Percentiles rank a stretch among this genome's conserved stretches.
Conservation (phyloP, 2,329 filamentous ascomycete species). For the Botrytis byssoidea region DNA sequence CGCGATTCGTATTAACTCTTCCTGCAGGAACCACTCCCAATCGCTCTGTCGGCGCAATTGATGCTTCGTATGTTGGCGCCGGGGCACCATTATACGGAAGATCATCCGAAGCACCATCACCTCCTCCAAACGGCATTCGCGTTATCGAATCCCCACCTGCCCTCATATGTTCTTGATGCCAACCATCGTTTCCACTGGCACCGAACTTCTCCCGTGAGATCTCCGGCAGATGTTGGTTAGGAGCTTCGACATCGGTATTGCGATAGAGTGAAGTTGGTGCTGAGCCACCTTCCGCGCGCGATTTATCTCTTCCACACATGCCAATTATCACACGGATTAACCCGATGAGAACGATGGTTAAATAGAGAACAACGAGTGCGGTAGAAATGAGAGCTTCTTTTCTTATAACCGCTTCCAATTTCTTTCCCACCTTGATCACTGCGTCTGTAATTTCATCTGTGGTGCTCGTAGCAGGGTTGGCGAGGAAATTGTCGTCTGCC, state of each 20-base stretch:
- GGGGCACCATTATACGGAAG: not conserved
- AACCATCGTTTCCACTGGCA: not conserved
- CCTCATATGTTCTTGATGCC: slow-evolving; percentile 7
- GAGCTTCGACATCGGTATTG: not conserved
- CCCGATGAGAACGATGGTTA: slow-evolving; percentile 74
- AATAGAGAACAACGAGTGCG: slow-evolving; percentile 71
- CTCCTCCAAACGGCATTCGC: not conserved
- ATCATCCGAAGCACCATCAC: not conserved
- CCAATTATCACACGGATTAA: slow-evolving; percentile 63
- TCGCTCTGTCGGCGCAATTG: not conserved
- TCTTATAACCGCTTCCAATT: slow-evolving; percentile 65
- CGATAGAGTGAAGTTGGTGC: not conserved
- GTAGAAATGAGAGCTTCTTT: slow-evolving; percentile 79
- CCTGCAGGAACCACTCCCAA: not conserved
- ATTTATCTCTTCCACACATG: slow-evolving; percentile 59
- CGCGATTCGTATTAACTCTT: not conserved
- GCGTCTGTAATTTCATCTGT: slow-evolving; percentile 80
- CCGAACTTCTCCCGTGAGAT: not conserved
- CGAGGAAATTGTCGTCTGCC: slow-evolving; percentile 68
- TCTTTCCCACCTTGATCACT: slow-evolving; percentile 65
- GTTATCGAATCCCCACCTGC: not conserved
- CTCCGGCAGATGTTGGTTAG: not conserved
- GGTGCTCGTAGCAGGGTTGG: slow-evolving; percentile 70
- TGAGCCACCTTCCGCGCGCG: slow-evolving; percentile 57
- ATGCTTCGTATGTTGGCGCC: not conserved